phyloP scores from a whole-genome alignment of 148 eudicot genomes.

The Selenicereus undatus region DNA sequence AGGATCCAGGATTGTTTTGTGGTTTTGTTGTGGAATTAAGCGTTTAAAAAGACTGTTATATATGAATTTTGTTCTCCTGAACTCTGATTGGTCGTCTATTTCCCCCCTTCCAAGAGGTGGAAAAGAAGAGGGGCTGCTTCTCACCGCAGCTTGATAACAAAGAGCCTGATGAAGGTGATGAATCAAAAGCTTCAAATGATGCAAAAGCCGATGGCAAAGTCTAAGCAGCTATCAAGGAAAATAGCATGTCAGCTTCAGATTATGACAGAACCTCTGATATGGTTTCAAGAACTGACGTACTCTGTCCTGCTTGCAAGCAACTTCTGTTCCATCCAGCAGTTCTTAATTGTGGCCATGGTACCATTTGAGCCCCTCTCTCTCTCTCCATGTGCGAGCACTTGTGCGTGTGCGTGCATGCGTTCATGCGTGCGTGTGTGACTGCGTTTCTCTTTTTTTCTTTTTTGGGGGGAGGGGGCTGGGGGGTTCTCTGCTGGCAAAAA shows the following conservation, averaged over 20 bases:
- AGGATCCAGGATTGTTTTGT: neutral
- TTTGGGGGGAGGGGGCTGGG: no score
- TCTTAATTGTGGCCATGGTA: slow-evolving; percentile 92
- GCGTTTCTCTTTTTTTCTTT: no score
- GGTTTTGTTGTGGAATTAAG: neutral
- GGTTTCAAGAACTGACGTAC: slow-evolving; percentile 46
- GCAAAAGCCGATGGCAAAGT: slow-evolving; percentile 16
- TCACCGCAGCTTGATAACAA: slow-evolving; percentile 55
- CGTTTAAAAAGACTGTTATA: neutral
- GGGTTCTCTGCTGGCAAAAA: no score
- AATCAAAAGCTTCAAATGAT: slow-evolving; percentile 19
- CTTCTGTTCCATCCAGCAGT: slow-evolving; percentile 62
- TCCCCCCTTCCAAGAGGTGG: slow-evolving; percentile 40
- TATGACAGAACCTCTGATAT: slow-evolving; percentile 25
- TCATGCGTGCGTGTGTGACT: neutral
- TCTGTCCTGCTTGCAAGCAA: slow-evolving; percentile 60
- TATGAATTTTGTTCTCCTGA: neutral
- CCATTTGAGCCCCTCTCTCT: neutral
- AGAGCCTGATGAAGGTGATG: slow-evolving; percentile 19
- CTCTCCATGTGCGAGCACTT: no score
- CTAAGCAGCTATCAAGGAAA: slow-evolving; percentile 24
- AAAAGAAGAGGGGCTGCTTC: slow-evolving; percentile 32
- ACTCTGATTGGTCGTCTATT: neutral
- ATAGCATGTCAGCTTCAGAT: slow-evolving; percentile 8
- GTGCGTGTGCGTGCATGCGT: neutral